Conservation (phyloP, 495 filamentous ascomycete species). For the Tuber borchii region DNA sequence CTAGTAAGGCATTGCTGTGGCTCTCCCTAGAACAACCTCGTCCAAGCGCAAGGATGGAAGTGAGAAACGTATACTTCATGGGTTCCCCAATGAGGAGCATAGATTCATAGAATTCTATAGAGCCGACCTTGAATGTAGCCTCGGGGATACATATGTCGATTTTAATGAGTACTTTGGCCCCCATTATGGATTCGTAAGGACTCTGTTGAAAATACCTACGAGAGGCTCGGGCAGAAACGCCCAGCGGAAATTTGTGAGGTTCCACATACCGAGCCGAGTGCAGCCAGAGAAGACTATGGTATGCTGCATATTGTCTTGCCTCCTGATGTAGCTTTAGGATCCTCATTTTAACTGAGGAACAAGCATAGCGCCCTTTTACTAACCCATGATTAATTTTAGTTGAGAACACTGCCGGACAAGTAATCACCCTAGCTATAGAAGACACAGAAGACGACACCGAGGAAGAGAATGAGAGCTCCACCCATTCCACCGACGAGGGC, state of each 20-base stretch:
- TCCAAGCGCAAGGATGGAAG: background rate
- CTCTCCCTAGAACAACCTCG: background rate
- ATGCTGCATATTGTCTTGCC: background rate
- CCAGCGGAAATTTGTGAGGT: background rate
- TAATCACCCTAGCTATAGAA: no score
- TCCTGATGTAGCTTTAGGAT: no score
- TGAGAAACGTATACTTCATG: background rate
- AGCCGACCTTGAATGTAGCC: background rate
- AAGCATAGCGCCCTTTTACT: no score
- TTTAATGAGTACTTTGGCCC: no score
- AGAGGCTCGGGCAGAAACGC: background rate
- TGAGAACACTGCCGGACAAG: no score
- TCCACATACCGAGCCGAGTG: constrained; percentile 8
- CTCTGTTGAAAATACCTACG: background rate
- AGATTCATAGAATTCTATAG: constrained; percentile 22
- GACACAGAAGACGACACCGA: no score
- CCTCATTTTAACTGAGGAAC: no score
- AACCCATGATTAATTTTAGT: no score
- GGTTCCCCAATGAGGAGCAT: constrained; percentile 18
- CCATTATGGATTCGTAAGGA: background rate
- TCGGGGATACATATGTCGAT: background rate
- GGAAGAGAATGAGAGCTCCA: no score
- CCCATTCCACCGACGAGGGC: no score
- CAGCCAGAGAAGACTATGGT: background rate
- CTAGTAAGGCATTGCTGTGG: background rate